Base-by-base conservation (phyloP, 768 basidiomycete species). In the Chiua virens region DNA sequence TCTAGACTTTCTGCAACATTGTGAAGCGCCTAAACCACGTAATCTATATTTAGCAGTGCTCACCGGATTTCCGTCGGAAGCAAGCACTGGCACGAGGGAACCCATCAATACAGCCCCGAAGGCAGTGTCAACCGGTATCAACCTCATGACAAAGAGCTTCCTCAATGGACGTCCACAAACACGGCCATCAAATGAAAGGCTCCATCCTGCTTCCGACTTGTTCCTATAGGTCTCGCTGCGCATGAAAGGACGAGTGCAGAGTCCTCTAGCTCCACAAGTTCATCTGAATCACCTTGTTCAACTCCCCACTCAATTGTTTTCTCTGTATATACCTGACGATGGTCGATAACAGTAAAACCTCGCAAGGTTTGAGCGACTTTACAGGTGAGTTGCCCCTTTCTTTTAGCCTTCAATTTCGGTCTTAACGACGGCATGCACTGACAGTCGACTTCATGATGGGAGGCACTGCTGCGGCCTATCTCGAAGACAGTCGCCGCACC, bases 401-500 rank as follows among this genome's bases (percentile, higher is more conserved):
- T 11, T 34, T 20, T 42, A 5, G 2, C 6, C 41, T 17, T n/a
- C 8, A 11, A 21, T 23, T 8, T 35, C 22, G 18, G 28, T 50
- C 46, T 68, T 18, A 54, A 32, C 34, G 20, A 20, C 6, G 4
- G 14, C 20, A 3, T 43, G 2, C 43, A 74, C 28, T 30, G 8
- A 8, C 9, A 30, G 73, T 67, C 32, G 65, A 72, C 49, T 72
- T 72, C 52, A 56, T 72, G 62, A 71, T 71, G 67, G 72, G 71
- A 13, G 71, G 72, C 23, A 64, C 66, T 5, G 67, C 61, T 27
- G 68, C 62, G 13, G 55, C 62, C 46, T n/a, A 73, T 75, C 47
- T 71, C 71, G 27, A 75, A 73, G 48, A 73, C 74, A 9, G 61
- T 54, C 7, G 73, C 73, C 6, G 73, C 73, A 32, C 73, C 72